Percentiles rank a stretch among this genome's conserved stretches.
phyloP scores from a whole-genome alignment of 164 flowering plant genomes.

The Aristolochia fimbriata region DNA sequence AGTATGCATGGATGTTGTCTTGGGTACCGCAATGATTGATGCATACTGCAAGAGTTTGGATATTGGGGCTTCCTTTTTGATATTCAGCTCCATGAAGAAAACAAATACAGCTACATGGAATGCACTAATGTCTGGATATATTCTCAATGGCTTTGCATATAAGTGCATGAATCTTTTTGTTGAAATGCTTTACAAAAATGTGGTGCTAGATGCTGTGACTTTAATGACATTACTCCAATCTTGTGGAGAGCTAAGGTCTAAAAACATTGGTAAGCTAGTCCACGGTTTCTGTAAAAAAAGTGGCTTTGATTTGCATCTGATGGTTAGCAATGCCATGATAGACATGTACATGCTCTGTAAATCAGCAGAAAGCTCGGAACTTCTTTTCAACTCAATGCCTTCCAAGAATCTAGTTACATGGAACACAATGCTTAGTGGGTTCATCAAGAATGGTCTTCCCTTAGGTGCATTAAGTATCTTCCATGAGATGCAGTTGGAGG shows the following conservation, averaged over 20 bases:
- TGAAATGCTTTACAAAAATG: constrained; percentile 15
- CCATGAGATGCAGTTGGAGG: constrained; percentile 21
- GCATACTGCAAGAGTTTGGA: constrained; percentile 32
- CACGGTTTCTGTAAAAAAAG: constrained; percentile 24
- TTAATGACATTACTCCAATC: constrained; percentile 22
- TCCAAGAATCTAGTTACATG: constrained; percentile 23
- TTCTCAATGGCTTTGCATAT: constrained; percentile 13
- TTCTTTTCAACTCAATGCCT: constrained; percentile 17
- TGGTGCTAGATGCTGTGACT: constrained; percentile 24
- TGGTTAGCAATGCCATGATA: constrained; percentile 28
- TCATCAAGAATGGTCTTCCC: constrained; percentile 14
- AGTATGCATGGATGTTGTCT: constrained; percentile 21
- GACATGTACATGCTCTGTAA: constrained; percentile 29
- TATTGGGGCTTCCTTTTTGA: constrained; percentile 17
- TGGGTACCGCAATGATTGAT: constrained; percentile 31
- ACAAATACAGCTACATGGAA: constrained; percentile 25
- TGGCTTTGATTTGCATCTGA: constrained; percentile 20
- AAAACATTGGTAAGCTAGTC: constrained; percentile 18
- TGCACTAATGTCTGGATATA: constrained; percentile 25
- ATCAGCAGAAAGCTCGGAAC: constrained; percentile 12
- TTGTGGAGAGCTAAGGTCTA: constrained; percentile 19
- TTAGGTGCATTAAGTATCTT: constrained; percentile 16
- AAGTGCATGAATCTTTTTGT: constrained; percentile 16
- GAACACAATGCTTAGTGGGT: constrained; percentile 29
- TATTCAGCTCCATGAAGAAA: constrained; percentile 18